Conservation (phyloP, 2,329 filamentous ascomycete genomes). For the Exophiala calicioides region DNA sequence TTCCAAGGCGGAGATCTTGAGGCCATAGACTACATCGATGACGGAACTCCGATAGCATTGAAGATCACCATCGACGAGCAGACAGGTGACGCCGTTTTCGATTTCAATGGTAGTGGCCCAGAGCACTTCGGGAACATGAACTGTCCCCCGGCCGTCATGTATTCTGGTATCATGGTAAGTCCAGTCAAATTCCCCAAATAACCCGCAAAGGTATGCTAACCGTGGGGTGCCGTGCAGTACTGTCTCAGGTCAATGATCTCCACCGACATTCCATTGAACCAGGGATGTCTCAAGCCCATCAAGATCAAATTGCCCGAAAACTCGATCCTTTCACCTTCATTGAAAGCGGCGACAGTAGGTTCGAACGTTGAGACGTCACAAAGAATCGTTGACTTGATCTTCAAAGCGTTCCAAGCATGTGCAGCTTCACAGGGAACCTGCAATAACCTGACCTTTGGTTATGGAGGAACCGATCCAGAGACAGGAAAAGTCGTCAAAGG, state of each 20-base stretch:
- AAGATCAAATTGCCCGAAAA: conserved; percentile 31
- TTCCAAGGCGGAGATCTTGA: conserved; percentile 26
- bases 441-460: conserved; percentile 37
- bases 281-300: conserved; percentile 35
- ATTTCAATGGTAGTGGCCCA: conserved; percentile 44
- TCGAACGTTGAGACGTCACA: conserved; percentile 35
- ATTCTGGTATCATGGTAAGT: conserved; percentile 36
- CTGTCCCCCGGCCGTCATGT: conserved; percentile 40
- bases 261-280: conserved; percentile 37
- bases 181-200: neutral
- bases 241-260: conserved; percentile 33
- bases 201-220: neutral
- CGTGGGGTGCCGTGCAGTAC: conserved; percentile 25
- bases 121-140: conserved; percentile 41
- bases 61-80: conserved; percentile 37
- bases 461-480: conserved; percentile 15
- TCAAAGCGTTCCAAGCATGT: conserved; percentile 36
- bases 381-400: conserved; percentile 34
- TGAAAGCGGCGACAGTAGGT: conserved; percentile 31
- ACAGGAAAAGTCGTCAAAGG: conserved; percentile 41
- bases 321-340: conserved; percentile 36
- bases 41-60: conserved; percentile 40
- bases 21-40: conserved; percentile 45
- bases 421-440: conserved; percentile 34
- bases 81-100: conserved; percentile 39